Conservation (phyloP, 2,329 filamentous ascomycete species). For the Pseudogymnoascus sp. region DNA sequence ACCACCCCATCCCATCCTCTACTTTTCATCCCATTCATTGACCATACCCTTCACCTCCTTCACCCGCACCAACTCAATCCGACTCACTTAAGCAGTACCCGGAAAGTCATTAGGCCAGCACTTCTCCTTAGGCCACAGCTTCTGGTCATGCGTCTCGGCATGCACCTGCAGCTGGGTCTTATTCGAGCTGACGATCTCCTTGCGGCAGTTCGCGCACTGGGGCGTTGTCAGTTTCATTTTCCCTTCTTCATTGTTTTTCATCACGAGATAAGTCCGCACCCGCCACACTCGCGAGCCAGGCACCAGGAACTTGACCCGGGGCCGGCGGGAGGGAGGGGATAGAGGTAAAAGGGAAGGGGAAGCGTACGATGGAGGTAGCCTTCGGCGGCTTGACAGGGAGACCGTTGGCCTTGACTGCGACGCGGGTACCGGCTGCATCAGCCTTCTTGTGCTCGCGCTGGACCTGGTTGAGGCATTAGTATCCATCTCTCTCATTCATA, state of each 20-base stretch:
- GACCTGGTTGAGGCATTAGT: constrained; percentile 29
- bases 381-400: constrained; percentile 47
- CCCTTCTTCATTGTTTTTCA: constrained; percentile 13
- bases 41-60: background rate
- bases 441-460: constrained; percentile 48
- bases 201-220: constrained; percentile 44
- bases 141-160: constrained; percentile 42
- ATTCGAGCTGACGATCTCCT: constrained; percentile 45
- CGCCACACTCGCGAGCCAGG: background rate
- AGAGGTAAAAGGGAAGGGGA: background rate
- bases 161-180: constrained; percentile 45
- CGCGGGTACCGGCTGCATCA: constrained; percentile 45
- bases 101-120: constrained; percentile 47
- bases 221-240: background rate
- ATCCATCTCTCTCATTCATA: background rate
- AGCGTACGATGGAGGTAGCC: constrained; percentile 40
- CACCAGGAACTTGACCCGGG: background rate
- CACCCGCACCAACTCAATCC: background rate
- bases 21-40: background rate
- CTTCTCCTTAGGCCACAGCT: constrained; percentile 48
- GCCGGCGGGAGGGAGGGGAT: background rate
- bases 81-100: constrained; percentile 13
- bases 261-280: background rate
- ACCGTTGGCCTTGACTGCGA: constrained; percentile 46
- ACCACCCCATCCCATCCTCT: background rate